phyloP scores from a whole-genome alignment of 176 grass and related monocot species.

The Tillandsia leiboldiana region DNA sequence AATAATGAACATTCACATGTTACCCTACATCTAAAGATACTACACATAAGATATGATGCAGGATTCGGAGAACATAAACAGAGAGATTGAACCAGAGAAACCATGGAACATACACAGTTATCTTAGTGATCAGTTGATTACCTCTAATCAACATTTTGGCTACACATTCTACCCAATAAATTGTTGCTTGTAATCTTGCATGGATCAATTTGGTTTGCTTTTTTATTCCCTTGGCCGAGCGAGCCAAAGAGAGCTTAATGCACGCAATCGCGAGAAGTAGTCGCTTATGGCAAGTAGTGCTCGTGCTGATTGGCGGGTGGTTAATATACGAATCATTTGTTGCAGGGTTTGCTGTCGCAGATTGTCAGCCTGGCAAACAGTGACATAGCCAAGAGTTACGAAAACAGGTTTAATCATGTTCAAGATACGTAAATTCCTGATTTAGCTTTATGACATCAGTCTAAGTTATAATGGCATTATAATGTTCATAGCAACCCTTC shows the following conservation, averaged over 20 bases:
- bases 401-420: background rate
- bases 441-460: background rate
- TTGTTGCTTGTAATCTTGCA: background rate
- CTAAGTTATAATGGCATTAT: too few relatives aligned
- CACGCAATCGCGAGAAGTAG: slow-evolving; percentile 36
- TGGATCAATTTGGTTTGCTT: background rate
- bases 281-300: slow-evolving; percentile 40
- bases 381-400: background rate
- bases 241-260: slow-evolving; percentile 46
- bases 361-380: slow-evolving; percentile 35
- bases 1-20: too few relatives aligned
- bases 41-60: too few relatives aligned
- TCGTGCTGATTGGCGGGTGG: slow-evolving; percentile 35
- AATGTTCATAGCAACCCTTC: too few relatives aligned
- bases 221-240: slow-evolving; percentile 29
- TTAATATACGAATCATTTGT: slow-evolving; percentile 33
- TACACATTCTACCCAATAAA: background rate
- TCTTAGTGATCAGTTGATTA: background rate
- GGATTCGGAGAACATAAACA: too few relatives aligned
- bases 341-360: slow-evolving; percentile 34
- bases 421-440: background rate
- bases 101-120: background rate
- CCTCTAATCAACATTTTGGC: slow-evolving; percentile 3
- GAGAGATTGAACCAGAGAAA: background rate
- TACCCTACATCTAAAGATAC: too few relatives aligned